Conservation (phyloP, 352 stramenopile genomes). For the Globisporangium recalcitrans region DNA sequence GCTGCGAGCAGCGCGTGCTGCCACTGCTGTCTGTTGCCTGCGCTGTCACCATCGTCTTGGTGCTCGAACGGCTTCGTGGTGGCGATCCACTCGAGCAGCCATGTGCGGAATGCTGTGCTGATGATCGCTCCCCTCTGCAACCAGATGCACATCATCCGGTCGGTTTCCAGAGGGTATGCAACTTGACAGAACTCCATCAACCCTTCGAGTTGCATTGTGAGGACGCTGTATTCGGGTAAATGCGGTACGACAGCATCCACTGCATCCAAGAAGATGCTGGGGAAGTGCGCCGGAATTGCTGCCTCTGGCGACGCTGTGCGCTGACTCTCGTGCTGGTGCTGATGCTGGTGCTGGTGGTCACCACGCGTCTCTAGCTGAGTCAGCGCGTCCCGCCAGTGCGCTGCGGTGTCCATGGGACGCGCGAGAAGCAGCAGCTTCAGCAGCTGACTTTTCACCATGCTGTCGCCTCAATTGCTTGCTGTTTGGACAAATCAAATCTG, state of each 20-base stretch:
- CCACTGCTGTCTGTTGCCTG: slow-evolving; percentile 23
- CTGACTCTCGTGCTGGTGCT: not conserved
- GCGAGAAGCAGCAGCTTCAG: slow-evolving; percentile 24
- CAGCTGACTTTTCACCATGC: slow-evolving; percentile 13
- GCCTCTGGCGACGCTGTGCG: not conserved
- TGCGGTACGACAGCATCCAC: slow-evolving; percentile 37
- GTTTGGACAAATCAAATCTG: not conserved
- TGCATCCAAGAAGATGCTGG: slow-evolving; percentile 12
- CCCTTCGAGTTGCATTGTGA: slow-evolving; percentile 23
- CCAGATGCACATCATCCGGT: slow-evolving; percentile 26
- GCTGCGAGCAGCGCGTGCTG: slow-evolving; percentile 32
- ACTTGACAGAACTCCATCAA: slow-evolving; percentile 30
- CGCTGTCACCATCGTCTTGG: not conserved
- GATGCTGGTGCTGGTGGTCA: not conserved
- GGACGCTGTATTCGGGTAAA: slow-evolving; percentile 39
- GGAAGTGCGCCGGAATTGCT: slow-evolving; percentile 2
- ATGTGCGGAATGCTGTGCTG: slow-evolving; percentile 26
- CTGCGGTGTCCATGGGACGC: slow-evolving; percentile 22
- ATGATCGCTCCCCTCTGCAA: slow-evolving; percentile 15
- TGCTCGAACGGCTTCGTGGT: not conserved
- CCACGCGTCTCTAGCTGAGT: not conserved
- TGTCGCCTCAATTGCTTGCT: not conserved
- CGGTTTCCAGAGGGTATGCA: slow-evolving; percentile 21
- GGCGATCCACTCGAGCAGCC: slow-evolving; percentile 31
- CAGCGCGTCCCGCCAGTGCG: slow-evolving; percentile 21